Percentiles rank a stretch among this genome's conserved stretches.
Conservation (phyloP, 2,329 filamentous ascomycete species). For the Diaporthe batatas region DNA sequence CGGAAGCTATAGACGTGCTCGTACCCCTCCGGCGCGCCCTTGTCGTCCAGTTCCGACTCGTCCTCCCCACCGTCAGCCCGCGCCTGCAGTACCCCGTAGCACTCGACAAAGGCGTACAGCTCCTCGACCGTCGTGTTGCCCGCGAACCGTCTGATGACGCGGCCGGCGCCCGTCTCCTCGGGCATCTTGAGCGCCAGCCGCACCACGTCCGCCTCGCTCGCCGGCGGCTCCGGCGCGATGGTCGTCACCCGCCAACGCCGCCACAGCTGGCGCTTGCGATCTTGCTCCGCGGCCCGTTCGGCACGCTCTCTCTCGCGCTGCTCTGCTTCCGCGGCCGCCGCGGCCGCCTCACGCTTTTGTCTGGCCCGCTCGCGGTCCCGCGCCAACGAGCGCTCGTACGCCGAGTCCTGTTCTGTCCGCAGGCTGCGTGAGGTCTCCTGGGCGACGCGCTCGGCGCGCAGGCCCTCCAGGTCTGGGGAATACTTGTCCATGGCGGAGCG, state of each 20-base stretch:
- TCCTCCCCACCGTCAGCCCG: slow-evolving; percentile 44
- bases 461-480: slow-evolving; percentile 78
- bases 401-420: slow-evolving; percentile 89
- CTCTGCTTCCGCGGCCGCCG: slow-evolving; percentile 75
- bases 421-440: slow-evolving; percentile 86
- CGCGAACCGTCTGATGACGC: slow-evolving; percentile 82
- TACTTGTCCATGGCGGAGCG: slow-evolving; percentile 81
- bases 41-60: slow-evolving; percentile 50
- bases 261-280: slow-evolving; percentile 74
- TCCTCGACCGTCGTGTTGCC: slow-evolving; percentile 83
- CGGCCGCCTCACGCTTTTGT: slow-evolving; percentile 81
- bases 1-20: slow-evolving; percentile 87
- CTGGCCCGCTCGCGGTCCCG: slow-evolving; percentile 87
- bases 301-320: slow-evolving; percentile 71
- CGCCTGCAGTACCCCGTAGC: slow-evolving; percentile 75
- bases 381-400: slow-evolving; percentile 92
- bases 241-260: slow-evolving; percentile 80
- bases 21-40: slow-evolving; percentile 74
- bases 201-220: slow-evolving; percentile 75
- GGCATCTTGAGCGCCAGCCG: slow-evolving; percentile 78
- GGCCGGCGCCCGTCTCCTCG: slow-evolving; percentile 71
- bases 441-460: slow-evolving; percentile 81
- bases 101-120: slow-evolving; percentile 96
- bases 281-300: slow-evolving; percentile 68
- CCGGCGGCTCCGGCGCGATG: slow-evolving; percentile 76